Conservation (phyloP, 148 eudicot species). For the Dianthus caryophyllus region DNA sequence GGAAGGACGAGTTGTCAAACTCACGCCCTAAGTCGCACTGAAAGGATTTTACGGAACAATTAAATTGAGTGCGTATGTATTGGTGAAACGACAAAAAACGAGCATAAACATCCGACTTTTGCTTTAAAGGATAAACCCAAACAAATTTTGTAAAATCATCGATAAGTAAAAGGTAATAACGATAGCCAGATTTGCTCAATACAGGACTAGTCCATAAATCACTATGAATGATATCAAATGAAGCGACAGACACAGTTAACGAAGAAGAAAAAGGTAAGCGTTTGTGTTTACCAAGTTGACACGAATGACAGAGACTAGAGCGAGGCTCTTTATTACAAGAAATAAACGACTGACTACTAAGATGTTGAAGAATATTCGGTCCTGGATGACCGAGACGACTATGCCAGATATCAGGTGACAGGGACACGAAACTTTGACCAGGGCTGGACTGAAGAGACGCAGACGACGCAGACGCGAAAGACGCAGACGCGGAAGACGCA, state of each 20-base stretch:
- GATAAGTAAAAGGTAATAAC: no score
- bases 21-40: background rate
- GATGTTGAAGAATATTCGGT: background rate
- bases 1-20: background rate
- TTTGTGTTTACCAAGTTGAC: conserved; percentile 1
- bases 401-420: background rate
- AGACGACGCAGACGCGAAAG: no score
- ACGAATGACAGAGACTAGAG: background rate
- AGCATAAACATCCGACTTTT: background rate
- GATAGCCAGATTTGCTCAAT: no score
- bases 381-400: background rate
- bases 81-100: background rate
- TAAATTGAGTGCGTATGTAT: background rate
- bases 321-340: no score
- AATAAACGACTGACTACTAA: no score
- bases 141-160: no score
- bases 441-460: no score
- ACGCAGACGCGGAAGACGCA: background rate
- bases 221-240: background rate
- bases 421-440: no score
- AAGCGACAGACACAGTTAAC: background rate
- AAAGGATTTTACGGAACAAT: background rate
- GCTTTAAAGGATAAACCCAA: background rate
- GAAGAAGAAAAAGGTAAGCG: background rate
- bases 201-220: no score